Evolutionary conservation across 2,329 filamentous ascomycete genomes (phyloP), one percentile per base, ranked within the genome.

Genomic region (Exophiala mesophila): DNA sequence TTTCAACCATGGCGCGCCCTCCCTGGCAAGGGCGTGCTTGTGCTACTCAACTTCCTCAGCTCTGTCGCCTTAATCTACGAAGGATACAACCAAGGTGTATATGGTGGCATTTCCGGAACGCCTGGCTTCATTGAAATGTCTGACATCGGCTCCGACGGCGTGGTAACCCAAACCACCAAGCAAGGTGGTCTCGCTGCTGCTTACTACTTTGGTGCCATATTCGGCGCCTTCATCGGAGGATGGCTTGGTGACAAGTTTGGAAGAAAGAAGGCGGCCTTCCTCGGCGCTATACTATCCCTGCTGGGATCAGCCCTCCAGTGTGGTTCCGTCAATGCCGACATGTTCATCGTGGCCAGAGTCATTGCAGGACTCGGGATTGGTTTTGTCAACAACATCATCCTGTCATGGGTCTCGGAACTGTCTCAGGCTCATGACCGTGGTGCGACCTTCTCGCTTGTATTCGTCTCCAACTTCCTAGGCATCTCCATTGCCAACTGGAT

Each of bases 21-120:
- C 29, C 57, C 56, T 20, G 57, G 57, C 30, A 57, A 47, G 41
- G 48, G 37, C 13, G 39, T 59, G 23, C 45, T 59, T 39, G 28
- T 57, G 28, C 41, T 58, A 10, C 51, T 59, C 48, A 58, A 59
- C 36, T 20, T 58, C 16, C 52, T 59, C 45, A 57, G 44, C 40
- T 53, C 57, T 17, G 45, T 57, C 39, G 57, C 57, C 31, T 44
- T 57, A 38, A 50, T 57, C 35, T 60, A 50, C 39, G 58, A 60
- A 49, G 58, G 57, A 28, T 59, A 58, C 45, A 60, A 58, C 36
- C 58, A 61, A 49, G 58, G 58, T 36, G 57, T 60, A 32, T 52
- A 56, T 41, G 58, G 58, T 23, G 50, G 43, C 29, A 56, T 59
- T 29, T 54, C 45, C 39, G 51, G 47, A 21, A 58, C 58, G 5